A percentile compares a stretch with the other conserved stretches of the same genome.
phyloP scores from a whole-genome alignment of 306 rosid species.

The Geum urbanum region DNA sequence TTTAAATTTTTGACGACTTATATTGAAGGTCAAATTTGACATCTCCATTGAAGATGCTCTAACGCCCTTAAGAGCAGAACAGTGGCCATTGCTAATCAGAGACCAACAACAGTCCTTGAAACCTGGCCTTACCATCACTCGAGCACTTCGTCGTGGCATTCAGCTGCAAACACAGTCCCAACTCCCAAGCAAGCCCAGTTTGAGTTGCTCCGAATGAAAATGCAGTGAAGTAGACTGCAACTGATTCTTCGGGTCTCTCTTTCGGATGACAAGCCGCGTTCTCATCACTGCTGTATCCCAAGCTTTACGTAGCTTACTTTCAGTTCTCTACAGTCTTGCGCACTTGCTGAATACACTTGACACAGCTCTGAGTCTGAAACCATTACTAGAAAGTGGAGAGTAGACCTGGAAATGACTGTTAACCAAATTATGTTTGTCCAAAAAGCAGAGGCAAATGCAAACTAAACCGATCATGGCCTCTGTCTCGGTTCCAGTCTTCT shows the following conservation, averaged over 20 bases:
- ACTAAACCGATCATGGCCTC: neutral
- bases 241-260: too few relatives aligned
- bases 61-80: neutral
- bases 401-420: neutral
- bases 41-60: too few relatives aligned
- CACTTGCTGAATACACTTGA: neutral
- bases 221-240: too few relatives aligned
- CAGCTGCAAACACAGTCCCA: too few relatives aligned
- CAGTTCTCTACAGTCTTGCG: too few relatives aligned
- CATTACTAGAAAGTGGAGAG: neutral
- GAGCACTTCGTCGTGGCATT: neutral
- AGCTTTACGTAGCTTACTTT: too few relatives aligned
- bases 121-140: neutral
- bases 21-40: too few relatives aligned
- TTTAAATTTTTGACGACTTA: too few relatives aligned
- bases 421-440: neutral
- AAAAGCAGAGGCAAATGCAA: neutral
- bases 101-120: neutral
- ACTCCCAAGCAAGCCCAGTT: too few relatives aligned
- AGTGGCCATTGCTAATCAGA: neutral
- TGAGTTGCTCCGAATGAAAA: too few relatives aligned
- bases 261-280: too few relatives aligned
- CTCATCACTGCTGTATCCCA: too few relatives aligned
- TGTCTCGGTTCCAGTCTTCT: neutral
- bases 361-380: neutral